These are phyloP conservation scores for Thyridium curvatum DNA, from an alignment of 2,329 filamentous ascomycete species.

Conservation along the genomic window DNA sequence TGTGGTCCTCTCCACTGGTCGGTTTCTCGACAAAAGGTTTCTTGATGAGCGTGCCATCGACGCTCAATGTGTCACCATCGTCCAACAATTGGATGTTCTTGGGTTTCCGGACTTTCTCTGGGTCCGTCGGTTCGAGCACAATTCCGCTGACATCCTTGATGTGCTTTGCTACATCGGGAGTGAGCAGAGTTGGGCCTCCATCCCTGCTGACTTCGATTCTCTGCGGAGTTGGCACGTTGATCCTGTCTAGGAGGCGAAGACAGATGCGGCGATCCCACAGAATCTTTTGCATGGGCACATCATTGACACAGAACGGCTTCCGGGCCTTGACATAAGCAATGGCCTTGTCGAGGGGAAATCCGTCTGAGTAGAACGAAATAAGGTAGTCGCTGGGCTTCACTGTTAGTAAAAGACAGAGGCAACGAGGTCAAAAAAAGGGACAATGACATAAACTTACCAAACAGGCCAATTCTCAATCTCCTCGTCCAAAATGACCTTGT, in stretches of 20 bases:
- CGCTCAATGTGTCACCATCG: conserved; percentile 78
- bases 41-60: conserved; percentile 73
- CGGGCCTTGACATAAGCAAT: conserved; percentile 90
- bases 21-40: conserved; percentile 99
- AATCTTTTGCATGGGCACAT: conserved; percentile 94
- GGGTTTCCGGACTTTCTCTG: conserved; percentile 46
- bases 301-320: conserved; percentile 96
- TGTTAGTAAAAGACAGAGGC: conserved; percentile 13
- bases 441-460: conserved; percentile 45
- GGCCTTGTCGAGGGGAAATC: conserved; percentile 93
- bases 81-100: conserved; percentile 79
- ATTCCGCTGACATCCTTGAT: conserved; percentile 78
- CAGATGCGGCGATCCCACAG: conserved; percentile 94
- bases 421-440: neutral
- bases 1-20: conserved; percentile 96
- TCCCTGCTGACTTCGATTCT: conserved; percentile 89
- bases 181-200: conserved; percentile 75
- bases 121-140: conserved; percentile 61
- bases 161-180: conserved; percentile 71
- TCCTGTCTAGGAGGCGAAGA: conserved; percentile 78
- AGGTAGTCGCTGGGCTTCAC: conserved; percentile 64
- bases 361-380: conserved; percentile 97
- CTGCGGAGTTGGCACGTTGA: conserved; percentile 83
- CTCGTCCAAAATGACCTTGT: conserved; percentile 98
- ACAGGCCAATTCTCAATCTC: conserved; percentile 94